A percentile compares a stretch with the other conserved stretches of the same genome.
Conservation (phyloP, 169 alveolate species). For the Ophryocystis elektroscirrha region DNA sequence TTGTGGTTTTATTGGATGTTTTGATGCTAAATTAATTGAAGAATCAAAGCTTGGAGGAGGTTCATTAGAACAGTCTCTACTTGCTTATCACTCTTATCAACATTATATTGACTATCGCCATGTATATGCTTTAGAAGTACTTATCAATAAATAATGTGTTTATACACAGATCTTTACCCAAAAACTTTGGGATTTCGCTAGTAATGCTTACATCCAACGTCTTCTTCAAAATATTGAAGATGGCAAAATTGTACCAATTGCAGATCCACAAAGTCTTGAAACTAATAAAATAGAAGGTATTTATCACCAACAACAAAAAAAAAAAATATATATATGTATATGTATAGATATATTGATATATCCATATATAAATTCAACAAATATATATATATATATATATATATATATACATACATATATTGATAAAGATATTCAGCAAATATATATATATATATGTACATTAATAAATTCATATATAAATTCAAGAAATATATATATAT, state of each 20-base stretch:
- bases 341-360: no score
- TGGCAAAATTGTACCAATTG: conserved; percentile 3
- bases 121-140: conserved; percentile 22
- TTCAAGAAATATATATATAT: no score
- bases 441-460: no score
- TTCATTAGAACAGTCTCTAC: neutral
- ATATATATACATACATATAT: neutral
- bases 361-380: neutral
- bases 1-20: conserved; percentile 24
- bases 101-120: conserved; percentile 19
- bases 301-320: neutral
- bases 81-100: conserved; percentile 24
- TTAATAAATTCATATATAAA: no score
- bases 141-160: neutral
- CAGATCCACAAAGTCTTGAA: neutral
- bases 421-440: neutral
- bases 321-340: neutral
- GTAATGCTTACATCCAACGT: conserved; percentile 27
- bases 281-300: neutral
- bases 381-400: neutral
- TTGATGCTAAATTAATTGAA: neutral
- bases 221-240: conserved; percentile 5
- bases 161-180: conserved; percentile 16
- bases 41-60: neutral
- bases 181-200: conserved; percentile 27